Evolutionary conservation across 352 stramenopile species (phyloP).

Genomic region (Phytophthora chlamydospora): DNA sequence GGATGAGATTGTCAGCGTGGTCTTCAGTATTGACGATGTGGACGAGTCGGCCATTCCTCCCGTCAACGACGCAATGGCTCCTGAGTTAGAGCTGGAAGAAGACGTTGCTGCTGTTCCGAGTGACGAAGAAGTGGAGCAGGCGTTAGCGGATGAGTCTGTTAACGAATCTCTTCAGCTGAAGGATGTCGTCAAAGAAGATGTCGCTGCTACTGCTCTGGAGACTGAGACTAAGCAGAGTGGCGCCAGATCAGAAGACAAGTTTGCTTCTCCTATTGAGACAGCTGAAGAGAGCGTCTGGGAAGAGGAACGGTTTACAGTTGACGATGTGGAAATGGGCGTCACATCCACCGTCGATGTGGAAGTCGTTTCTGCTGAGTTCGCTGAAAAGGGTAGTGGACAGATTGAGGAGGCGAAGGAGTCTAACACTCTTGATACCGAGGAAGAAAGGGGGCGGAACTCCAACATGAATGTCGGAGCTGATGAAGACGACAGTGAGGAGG

Average conservation of each 20-base stretch:
- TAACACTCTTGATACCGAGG: no score
- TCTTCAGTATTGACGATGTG: neutral
- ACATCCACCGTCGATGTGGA: no score
- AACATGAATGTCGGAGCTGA: neutral
- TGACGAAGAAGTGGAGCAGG: neutral
- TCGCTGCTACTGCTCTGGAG: neutral
- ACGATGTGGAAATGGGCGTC: no score
- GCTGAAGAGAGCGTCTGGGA: neutral
- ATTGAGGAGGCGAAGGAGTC: no score
- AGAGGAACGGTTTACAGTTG: neutral
- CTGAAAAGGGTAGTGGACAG: no score
- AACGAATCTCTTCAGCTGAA: conserved; percentile 2
- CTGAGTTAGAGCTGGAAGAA: conserved; percentile 13
- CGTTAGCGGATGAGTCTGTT: neutral
- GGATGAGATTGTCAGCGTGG: conserved; percentile 8
- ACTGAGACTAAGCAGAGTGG: no score
- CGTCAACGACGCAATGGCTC: conserved; percentile 3
- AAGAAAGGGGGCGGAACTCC: no score
- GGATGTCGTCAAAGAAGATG: conserved; percentile 4
- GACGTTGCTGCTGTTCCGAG: neutral
- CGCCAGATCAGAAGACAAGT: neutral
- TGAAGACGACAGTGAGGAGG: conserved; percentile 15
- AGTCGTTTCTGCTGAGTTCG: no score
- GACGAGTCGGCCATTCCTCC: conserved; percentile 4
- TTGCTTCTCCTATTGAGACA: conserved; percentile 5